Percentiles rank a stretch among this genome's conserved stretches.
phyloP scores from a whole-genome alignment of 176 grass and related monocot species.

The Eleusine indica region DNA sequence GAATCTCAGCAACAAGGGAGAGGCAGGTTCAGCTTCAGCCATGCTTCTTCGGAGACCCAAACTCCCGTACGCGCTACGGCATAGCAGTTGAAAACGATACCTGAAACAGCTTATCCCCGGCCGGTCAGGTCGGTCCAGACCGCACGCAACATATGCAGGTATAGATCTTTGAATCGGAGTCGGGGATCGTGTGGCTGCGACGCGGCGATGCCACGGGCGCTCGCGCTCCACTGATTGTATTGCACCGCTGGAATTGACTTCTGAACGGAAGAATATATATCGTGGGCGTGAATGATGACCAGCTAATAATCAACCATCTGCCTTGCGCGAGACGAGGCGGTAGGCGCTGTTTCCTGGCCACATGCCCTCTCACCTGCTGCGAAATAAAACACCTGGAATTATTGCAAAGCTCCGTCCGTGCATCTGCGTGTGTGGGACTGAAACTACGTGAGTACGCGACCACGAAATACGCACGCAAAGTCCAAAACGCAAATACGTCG shows the following conservation, averaged over 20 bases:
- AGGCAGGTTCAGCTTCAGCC: too few relatives aligned
- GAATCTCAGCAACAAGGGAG: too few relatives aligned
- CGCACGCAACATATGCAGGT: neutral
- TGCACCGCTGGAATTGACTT: slow-evolving; percentile 23
- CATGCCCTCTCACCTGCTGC: too few relatives aligned
- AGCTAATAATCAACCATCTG: neutral
- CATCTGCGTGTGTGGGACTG: neutral
- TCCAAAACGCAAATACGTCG: neutral
- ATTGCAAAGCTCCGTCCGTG: neutral
- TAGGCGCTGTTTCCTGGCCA: neutral
- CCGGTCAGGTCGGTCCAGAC: neutral
- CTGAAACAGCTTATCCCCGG: neutral
- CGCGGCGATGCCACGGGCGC: neutral
- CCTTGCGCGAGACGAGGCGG: neutral
- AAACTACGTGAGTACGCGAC: neutral
- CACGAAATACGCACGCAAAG: neutral
- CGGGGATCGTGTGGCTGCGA: neutral
- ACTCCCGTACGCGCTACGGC: too few relatives aligned
- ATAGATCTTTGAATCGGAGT: neutral
- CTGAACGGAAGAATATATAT: neutral
- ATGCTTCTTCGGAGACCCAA: too few relatives aligned
- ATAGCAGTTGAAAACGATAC: too few relatives aligned
- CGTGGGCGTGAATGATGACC: neutral
- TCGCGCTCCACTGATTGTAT: neutral
- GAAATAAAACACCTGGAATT: neutral